These are phyloP conservation scores for Panicum virgatum DNA, from an alignment of 202 grass and related monocot genomes.

Conservation along the genomic window DNA sequence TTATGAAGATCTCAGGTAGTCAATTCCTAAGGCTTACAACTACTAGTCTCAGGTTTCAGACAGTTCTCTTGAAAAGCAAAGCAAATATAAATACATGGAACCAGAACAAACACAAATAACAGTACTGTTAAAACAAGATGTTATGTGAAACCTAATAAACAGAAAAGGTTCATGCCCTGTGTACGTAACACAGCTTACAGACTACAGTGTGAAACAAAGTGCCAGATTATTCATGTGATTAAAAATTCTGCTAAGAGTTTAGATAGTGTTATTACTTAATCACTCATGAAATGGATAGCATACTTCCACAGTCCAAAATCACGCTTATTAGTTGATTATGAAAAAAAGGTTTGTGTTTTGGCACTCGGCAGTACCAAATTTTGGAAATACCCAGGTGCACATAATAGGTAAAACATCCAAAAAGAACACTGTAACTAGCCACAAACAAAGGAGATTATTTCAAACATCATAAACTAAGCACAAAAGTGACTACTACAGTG, in stretches of 20 bases:
- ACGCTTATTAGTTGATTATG: background rate
- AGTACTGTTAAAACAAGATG: background rate
- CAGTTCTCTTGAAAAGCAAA: background rate
- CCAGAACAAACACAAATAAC: background rate
- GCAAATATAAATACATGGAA: background rate
- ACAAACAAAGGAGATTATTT: background rate
- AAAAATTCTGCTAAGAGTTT: background rate
- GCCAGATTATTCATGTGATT: constrained; percentile 5
- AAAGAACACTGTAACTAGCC: background rate
- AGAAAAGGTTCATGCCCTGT: background rate
- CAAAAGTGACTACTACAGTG: background rate
- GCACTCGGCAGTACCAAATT: background rate
- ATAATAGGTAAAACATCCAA: background rate
- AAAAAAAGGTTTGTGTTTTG: background rate
- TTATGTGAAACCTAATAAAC: background rate
- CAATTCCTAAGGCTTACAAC: background rate
- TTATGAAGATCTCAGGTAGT: background rate
- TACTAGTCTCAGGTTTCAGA: background rate
- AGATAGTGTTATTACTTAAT: background rate
- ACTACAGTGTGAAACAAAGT: background rate
- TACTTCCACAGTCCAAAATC: background rate
- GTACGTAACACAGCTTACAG: background rate
- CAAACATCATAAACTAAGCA: background rate
- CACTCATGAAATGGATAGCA: background rate
- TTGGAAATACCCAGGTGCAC: background rate